Evolutionary conservation across 2,329 filamentous ascomycete genomes (phyloP).

Genomic region (Dothistroma septosporum): DNA sequence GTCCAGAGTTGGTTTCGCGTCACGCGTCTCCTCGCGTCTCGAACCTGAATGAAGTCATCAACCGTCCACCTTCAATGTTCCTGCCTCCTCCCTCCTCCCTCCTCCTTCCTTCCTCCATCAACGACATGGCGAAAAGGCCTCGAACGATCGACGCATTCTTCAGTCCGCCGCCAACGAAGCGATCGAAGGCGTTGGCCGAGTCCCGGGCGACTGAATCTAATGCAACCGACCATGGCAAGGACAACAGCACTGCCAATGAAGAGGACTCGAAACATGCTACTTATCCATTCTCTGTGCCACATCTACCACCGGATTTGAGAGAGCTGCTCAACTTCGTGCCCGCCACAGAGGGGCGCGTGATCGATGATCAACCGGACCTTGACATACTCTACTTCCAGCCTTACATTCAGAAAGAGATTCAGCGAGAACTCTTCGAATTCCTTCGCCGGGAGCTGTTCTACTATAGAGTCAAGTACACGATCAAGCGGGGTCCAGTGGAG

Average conservation of each 20-base stretch:
- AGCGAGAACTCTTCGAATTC: slow-evolving; percentile 63
- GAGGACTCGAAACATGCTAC: slow-evolving; percentile 43
- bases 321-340: slow-evolving; percentile 41
- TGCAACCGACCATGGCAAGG: not conserved
- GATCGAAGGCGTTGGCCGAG: slow-evolving; percentile 32
- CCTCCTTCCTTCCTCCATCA: not conserved
- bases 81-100: too few species aligned
- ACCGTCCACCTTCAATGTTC: not conserved
- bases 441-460: slow-evolving; percentile 68
- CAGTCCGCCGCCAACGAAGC: slow-evolving; percentile 44
- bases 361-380: slow-evolving; percentile 65
- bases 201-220: not conserved
- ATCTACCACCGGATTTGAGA: slow-evolving; percentile 44
- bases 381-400: slow-evolving; percentile 74
- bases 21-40: not conserved
- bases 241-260: slow-evolving; percentile 11
- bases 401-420: slow-evolving; percentile 58
- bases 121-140: slow-evolving; percentile 43
- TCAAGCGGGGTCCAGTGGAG: slow-evolving; percentile 60
- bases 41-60: not conserved
- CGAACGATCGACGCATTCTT: slow-evolving; percentile 70
- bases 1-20: not conserved
- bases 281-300: slow-evolving; percentile 52
- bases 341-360: slow-evolving; percentile 50
- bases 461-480: slow-evolving; percentile 48